A percentile compares a stretch with the other conserved stretches of the same genome.
These are phyloP conservation scores for Metarhizium album DNA, from an alignment of 2,329 filamentous ascomycete species.

Conservation along the genomic window DNA sequence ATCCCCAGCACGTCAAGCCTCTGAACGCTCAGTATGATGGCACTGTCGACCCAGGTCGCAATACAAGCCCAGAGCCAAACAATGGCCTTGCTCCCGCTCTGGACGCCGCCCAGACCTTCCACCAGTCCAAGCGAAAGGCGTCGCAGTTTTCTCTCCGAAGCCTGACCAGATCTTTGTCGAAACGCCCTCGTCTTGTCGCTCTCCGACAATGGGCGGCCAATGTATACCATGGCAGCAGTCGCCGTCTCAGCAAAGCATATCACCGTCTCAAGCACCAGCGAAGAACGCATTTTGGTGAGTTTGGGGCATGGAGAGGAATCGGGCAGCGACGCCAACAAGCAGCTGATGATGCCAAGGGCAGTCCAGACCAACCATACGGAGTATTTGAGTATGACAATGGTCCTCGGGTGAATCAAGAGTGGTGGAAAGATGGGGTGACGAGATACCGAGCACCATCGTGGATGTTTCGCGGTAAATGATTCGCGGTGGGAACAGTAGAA, in stretches of 20 bases:
- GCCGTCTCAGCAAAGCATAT: conserved; percentile 15
- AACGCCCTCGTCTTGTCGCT: conserved; percentile 14
- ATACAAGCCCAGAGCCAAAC: conserved; percentile 10
- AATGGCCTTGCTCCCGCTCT: conserved; percentile 1
- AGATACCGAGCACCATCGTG: conserved; percentile 14
- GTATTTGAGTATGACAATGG: conserved; percentile 16
- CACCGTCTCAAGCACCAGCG: conserved; percentile 17
- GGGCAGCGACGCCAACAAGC: conserved; percentile 16
- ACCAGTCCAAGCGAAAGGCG: conserved; percentile 18
- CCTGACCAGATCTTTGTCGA: conserved; percentile 15
- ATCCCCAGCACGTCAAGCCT: conserved; percentile 3
- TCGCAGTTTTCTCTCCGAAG: conserved; percentile 21
- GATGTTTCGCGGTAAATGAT: conserved; percentile 3
- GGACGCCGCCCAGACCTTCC: not conserved
- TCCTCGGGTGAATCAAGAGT: conserved; percentile 16
- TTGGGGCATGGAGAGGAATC: conserved; percentile 16
- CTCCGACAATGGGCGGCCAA: conserved; percentile 20
- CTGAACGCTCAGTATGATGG: conserved; percentile 16
- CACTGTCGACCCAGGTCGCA: conserved; percentile 9
- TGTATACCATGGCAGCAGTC: conserved; percentile 16
- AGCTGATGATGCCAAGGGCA: conserved; percentile 15
- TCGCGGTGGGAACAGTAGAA: not conserved
- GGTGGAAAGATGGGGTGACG: conserved; percentile 25
- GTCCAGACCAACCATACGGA: conserved; percentile 13
- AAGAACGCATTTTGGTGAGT: conserved; percentile 4